phyloP scores from a whole-genome alignment of 2,329 filamentous ascomycete species.

The Byssothecium circinans region DNA sequence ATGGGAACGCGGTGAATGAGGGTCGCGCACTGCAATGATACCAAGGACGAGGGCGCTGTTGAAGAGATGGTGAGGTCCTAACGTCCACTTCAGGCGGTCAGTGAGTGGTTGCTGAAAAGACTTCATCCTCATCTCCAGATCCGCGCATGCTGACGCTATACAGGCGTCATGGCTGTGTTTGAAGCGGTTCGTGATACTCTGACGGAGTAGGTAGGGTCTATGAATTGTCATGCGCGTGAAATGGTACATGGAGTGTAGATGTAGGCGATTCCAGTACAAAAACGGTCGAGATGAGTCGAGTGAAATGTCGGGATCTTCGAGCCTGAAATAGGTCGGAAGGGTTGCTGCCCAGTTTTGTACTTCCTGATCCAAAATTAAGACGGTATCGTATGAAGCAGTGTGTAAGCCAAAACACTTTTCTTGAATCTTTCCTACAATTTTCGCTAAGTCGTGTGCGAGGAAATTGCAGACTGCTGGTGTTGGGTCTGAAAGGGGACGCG shows the following conservation, averaged over 20 bases:
- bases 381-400: conserved; percentile 43
- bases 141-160: conserved; percentile 46
- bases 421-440: conserved; percentile 46
- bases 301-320: conserved; percentile 37
- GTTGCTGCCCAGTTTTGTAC: conserved; percentile 37
- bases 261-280: conserved; percentile 44
- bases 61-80: conserved; percentile 46
- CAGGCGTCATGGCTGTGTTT: conserved; percentile 46
- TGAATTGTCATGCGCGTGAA: conserved; percentile 48
- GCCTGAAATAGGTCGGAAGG: conserved; percentile 41
- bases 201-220: conserved; percentile 44
- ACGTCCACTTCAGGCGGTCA: conserved; percentile 40
- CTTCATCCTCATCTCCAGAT: conserved; percentile 43
- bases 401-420: conserved; percentile 45
- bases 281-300: conserved; percentile 34
- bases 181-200: conserved; percentile 47
- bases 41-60: conserved; percentile 48
- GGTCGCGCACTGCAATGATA: conserved; percentile 42
- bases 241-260: conserved; percentile 46
- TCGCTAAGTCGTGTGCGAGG: conserved; percentile 38
- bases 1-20: conserved; percentile 28
- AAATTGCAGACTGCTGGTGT: conserved; percentile 40
- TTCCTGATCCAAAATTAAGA: conserved; percentile 40
- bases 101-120: conserved; percentile 33
- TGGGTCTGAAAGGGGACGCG: conserved; percentile 33